Percentiles rank a stretch among this genome's conserved stretches.
Conservation (phyloP, 768 basidiomycete species). For the Leccinum uliginosum region DNA sequence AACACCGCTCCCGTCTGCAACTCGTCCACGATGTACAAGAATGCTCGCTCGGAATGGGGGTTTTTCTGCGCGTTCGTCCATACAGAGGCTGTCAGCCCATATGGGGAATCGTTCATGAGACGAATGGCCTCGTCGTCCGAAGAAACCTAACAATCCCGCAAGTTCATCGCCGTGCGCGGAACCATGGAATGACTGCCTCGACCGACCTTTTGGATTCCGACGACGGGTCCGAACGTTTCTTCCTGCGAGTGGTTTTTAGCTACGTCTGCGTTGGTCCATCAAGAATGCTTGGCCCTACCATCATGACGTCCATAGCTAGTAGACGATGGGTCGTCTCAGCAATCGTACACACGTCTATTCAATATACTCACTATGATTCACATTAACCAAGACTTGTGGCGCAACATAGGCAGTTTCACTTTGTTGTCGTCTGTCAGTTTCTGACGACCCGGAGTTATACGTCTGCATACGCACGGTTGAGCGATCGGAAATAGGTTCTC, state of each 20-base stretch:
- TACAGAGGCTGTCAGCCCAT: constrained; percentile 90
- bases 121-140: constrained; percentile 84
- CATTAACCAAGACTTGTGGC: constrained; percentile 87
- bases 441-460: background rate
- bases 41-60: constrained; percentile 60
- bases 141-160: constrained; percentile 45
- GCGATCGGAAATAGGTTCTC: constrained; percentile 65
- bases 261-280: background rate
- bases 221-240: constrained; percentile 90
- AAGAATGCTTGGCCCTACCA: constrained; percentile 38
- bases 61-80: constrained; percentile 78
- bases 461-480: constrained; percentile 47
- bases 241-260: constrained; percentile 40
- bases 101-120: constrained; percentile 96
- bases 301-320: constrained; percentile 95
- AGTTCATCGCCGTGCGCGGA: background rate
- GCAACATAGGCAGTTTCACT: constrained; percentile 85
- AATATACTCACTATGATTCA: constrained; percentile 70
- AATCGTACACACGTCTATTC: background rate
- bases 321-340: constrained; percentile 2
- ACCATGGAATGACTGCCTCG: background rate
- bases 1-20: constrained; percentile 92
- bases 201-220: constrained; percentile 93
- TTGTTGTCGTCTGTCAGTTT: constrained; percentile 2
- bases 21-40: constrained; percentile 58